Base-by-base conservation (phyloP, 805 yeast genomes). In the Saccharomycopsis capsularis region DNA sequence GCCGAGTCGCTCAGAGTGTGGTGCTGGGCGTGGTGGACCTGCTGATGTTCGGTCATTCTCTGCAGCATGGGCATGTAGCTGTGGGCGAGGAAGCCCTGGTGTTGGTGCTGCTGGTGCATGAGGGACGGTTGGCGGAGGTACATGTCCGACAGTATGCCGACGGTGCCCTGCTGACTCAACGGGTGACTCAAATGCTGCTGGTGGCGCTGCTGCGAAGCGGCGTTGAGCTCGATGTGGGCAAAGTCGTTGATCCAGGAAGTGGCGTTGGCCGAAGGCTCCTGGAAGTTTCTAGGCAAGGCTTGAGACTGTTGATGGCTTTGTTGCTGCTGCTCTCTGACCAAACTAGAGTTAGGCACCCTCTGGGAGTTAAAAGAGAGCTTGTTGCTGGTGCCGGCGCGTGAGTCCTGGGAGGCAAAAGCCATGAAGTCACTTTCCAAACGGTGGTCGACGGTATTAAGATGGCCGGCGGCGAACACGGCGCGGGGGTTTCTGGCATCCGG, bases 41-140 rank as follows among this genome's bases (percentile, higher is more conserved):
- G 46, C 4, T 49, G 52, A 25, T 49, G 52, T 38, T 49, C 52
- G 3, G 46, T 46, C 45, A 44, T 24, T 24, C 40, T 40, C 21
- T 22, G 43, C 24, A 40, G 23, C 36, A 40, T 11, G 23, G 48
- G 48, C 24, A 29, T n/a, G n/a, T 23, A 32, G n/a, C n/a, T 39
- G 32, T 40, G 52, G 21, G 29, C 4, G 13, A 7, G 15, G n/a
- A 40, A 9, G 2, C 18, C 19, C 32, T 29, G 32, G 7, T 7
- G 48, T 18, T 29, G 19, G 32, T 40, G 18, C n/a, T n/a, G n/a
- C n/a, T n/a, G n/a, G n/a, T n/a, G n/a, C n/a, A n/a, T n/a, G n/a
- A n/a, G n/a, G n/a, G n/a, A n/a, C n/a, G n/a, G n/a, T n/a, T n/a
- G n/a, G n/a, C n/a, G n/a, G n/a, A n/a, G n/a, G n/a, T n/a, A n/a